Base-by-base conservation (phyloP, 257 asterid genomes). In the Asclepias syriaca region DNA sequence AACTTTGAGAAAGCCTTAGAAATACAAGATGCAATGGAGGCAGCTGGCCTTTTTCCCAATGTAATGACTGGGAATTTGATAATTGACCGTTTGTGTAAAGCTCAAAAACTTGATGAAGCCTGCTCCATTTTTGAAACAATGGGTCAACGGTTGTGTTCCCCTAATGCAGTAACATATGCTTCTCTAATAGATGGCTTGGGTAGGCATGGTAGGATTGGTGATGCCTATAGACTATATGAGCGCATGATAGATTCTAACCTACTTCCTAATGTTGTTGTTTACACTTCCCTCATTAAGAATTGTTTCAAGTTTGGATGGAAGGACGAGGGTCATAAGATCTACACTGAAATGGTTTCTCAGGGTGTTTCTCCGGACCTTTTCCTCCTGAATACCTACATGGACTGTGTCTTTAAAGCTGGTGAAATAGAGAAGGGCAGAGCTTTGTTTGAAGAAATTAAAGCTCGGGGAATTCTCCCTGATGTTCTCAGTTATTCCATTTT, bases 151-250 rank as follows among this genome's bases (percentile, higher is more conserved):
- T 75, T 80, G 75, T 87, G 92, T 73, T 58, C 74, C 21, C 96
- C 98, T 9, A 82, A 88, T 81, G 85, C 83, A 49, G 75, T 77
- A 37, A 90, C 98, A 18, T 90, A 79, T 80, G 87, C 94, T 85
- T 88, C 98, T 1, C 69, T 92, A 80, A 88, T 92, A 60, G 96
- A 90, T 68, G 98, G 98, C 15, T 76, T 92, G 86, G 94, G 97
- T 40, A 84, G 89, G 87, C 86, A 81, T 48, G 98, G 97, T 13
- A 84, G 92, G 81, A 85, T 90, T 34, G 89, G 87, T 55, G 94
- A 90, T 45, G 97, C 98, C 0, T 92, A 90, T 75, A 79, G 73
- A 78, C 86, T 92, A 68, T 92, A 87, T 29, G 92, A 90, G 79
- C 77, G 70, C 49, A 88, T 90, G 96, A 74, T 87, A 63, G 94